Evolutionary conservation across 2,329 filamentous ascomycete species (phyloP), one percentile per base, ranked within the genome.

Genomic region (Fusarium keratoplasticum): DNA sequence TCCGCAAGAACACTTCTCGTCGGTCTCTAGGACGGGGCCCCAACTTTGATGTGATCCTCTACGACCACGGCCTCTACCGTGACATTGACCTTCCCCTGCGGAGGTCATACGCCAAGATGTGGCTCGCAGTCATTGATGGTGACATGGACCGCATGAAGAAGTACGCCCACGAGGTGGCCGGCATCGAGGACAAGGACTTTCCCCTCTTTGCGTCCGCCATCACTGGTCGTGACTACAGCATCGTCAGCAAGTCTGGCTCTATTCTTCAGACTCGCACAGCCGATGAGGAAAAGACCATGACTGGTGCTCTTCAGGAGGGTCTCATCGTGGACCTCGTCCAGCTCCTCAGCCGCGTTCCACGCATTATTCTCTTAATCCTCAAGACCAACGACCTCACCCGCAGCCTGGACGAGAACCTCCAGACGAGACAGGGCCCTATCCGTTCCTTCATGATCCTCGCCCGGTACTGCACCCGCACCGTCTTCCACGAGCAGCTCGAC

Each of bases 381-480:
- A 99, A 99, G 85, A 99, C 96, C 3, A 99, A 99, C 81, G 96
- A 99, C 83, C 86, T 99, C 42, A 99, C 96, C 18, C 91, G 96
- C 73, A 96, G 93, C 77, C 89, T 99, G 20, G 96, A 99, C 81
- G 96, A 99, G 86, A 95, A 93, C 80, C 86, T 97, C 40, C 93
- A 95, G 64, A 96, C 94, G 0, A 87, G 89, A 8, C 88, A 90
- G 71, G 91, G 91, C 0, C 90, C 91, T 4, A 88, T 92, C 72
- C 87, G 90, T 57, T 89, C 85, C 16, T 93, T 93, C 77, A 84
- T 93, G 79, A 93, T 94, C 72, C 85, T 94, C 31, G 91, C 91
- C 4, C 84, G 90, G 36, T 93, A 93, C 82, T 93, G 91, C 81
- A 88, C 89, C 29, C 86, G 89, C 36, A 92, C 91, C 3, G 91